Conservation (phyloP, 139 green algal genomes). For the Ostreobium quekettii region DNA sequence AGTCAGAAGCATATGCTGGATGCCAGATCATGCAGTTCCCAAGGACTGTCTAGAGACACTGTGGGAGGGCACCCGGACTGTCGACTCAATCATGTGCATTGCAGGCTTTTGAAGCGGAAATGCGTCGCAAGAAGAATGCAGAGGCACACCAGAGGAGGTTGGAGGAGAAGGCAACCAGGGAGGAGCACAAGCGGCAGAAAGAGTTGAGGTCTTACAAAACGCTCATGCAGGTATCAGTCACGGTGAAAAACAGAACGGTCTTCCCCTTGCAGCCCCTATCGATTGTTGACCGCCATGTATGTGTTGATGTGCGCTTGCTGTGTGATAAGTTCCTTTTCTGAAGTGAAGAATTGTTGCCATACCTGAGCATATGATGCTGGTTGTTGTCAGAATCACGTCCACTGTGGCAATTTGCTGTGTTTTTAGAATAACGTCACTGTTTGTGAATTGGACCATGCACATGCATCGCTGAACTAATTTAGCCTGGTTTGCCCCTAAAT, state of each 20-base stretch:
- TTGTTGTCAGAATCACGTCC: conserved; percentile 7
- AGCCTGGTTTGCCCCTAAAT: neutral
- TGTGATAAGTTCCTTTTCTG: neutral
- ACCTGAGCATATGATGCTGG: conserved; percentile 8
- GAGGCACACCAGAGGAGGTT: conserved; percentile 31
- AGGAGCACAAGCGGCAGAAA: conserved; percentile 46
- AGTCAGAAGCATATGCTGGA: neutral
- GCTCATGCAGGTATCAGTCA: conserved; percentile 55
- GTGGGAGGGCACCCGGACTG: neutral
- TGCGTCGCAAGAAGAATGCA: conserved; percentile 36
- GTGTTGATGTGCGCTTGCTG: neutral
- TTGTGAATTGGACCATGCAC: neutral
- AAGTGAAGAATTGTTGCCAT: neutral
- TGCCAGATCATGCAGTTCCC: neutral
- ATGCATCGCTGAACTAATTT: neutral
- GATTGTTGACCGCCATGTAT: no score
- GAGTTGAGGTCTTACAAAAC: conserved; percentile 70
- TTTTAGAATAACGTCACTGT: neutral
- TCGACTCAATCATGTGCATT: neutral
- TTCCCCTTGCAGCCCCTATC: no score
- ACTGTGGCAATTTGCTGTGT: neutral
- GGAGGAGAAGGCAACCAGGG: conserved; percentile 58
- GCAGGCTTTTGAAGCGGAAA: conserved; percentile 28
- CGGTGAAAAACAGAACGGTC: neutral
- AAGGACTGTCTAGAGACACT: neutral